These are phyloP conservation scores for Spathaspora arborariae DNA, from an alignment of 805 yeast species.

Conservation along the genomic window DNA sequence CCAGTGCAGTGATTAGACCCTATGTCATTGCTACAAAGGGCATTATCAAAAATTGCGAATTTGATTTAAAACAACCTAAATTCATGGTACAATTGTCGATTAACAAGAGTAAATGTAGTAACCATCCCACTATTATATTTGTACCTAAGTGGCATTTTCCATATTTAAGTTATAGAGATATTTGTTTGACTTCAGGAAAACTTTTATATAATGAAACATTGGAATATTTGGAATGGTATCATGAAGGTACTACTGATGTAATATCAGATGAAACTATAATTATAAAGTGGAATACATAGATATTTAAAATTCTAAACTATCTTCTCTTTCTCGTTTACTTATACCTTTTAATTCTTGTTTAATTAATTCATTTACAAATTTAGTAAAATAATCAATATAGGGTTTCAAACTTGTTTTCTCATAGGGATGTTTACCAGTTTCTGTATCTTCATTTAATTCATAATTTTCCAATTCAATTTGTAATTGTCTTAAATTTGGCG, in stretches of 20 bases:
- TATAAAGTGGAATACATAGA: conserved; percentile 33
- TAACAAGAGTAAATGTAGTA: not conserved
- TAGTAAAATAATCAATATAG: conserved; percentile 61
- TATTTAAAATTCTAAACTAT: conserved; percentile 28
- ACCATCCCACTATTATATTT: conserved; percentile 55
- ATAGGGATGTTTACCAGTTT: conserved; percentile 37
- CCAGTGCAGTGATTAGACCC: conserved; percentile 75
- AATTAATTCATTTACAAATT: conserved; percentile 54
- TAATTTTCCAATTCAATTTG: conserved; percentile 60
- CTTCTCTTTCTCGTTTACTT: conserved; percentile 29
- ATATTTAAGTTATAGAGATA: conserved; percentile 41
- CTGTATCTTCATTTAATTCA: conserved; percentile 26
- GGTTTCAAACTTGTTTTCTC: conserved; percentile 70
- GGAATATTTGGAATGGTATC: conserved; percentile 72
- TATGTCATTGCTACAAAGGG: conserved; percentile 68
- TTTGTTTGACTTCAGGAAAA: conserved; percentile 54
- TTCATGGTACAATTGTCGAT: conserved; percentile 47
- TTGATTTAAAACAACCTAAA: conserved; percentile 47
- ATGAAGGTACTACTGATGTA: conserved; percentile 17
- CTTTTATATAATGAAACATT: conserved; percentile 47
- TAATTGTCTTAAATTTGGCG: conserved; percentile 69
- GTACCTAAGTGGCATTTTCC: conserved; percentile 73
- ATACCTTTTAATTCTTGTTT: conserved; percentile 47
- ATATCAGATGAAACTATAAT: conserved; percentile 25
- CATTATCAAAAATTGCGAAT: conserved; percentile 47